Evolutionary conservation across 345 rosid species (phyloP).

Genomic region (Pistacia atlantica): DNA sequence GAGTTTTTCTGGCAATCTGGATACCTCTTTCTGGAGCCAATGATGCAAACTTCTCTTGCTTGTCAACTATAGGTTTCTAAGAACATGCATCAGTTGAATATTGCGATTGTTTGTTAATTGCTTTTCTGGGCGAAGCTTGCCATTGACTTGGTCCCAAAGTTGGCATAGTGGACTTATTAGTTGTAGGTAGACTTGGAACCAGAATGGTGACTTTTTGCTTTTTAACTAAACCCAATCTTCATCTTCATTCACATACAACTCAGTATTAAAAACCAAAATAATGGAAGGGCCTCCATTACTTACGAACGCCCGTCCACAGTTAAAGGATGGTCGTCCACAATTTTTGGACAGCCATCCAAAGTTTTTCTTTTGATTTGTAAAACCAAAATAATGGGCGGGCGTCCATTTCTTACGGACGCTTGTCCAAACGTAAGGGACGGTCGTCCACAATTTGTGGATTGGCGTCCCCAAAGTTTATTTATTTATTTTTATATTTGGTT

Average conservation of each 20-base stretch:
- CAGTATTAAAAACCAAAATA: slow-evolving; percentile 6
- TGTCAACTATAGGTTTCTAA: slow-evolving; percentile 32
- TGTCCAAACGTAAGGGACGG: too few relatives aligned
- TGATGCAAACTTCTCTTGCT: slow-evolving; percentile 32
- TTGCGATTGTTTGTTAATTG: slow-evolving; percentile 19
- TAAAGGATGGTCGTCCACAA: too few relatives aligned
- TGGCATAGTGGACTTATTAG: slow-evolving; percentile 30
- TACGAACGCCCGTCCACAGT: too few relatives aligned
- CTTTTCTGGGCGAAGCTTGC: slow-evolving; percentile 30
- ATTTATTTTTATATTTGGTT: too few relatives aligned
- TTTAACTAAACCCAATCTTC: slow-evolving; percentile 77
- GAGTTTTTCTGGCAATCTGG: slow-evolving; percentile 25
- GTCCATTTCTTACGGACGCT: too few relatives aligned
- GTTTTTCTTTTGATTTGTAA: too few relatives aligned
- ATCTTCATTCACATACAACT: slow-evolving; percentile 33
- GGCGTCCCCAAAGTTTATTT: too few relatives aligned
- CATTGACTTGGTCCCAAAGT: slow-evolving; percentile 37
- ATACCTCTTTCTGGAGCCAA: slow-evolving; percentile 17
- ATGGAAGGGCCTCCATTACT: too few relatives aligned
- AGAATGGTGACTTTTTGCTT: slow-evolving; percentile 70
- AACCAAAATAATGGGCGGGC: too few relatives aligned
- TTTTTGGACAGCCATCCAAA: too few relatives aligned
- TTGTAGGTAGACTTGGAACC: slow-evolving; percentile 51
- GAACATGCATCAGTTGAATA: slow-evolving; percentile 24
- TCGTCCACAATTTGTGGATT: too few relatives aligned